phyloP scores from a whole-genome alignment of 2,329 filamentous ascomycete genomes.

The Ophiostoma sp. region DNA sequence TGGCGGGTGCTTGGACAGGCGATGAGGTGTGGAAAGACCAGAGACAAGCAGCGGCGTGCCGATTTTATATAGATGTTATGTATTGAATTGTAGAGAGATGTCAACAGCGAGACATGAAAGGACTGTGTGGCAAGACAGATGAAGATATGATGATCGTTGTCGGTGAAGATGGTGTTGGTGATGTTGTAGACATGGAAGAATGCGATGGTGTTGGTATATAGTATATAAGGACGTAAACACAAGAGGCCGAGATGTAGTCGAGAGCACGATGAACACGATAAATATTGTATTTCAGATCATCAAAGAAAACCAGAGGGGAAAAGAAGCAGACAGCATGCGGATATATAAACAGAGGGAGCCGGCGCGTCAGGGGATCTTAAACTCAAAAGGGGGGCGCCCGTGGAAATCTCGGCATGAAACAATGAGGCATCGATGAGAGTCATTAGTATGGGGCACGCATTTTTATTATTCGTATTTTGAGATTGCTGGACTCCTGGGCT shows the following conservation, averaged over 20 bases:
- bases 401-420: constrained; percentile 14
- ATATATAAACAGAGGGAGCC: constrained; percentile 1
- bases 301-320: neutral
- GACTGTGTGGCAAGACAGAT: no score
- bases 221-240: no score
- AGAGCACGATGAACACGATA: neutral
- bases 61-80: no score
- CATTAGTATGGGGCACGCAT: constrained; percentile 8
- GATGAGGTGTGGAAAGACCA: neutral
- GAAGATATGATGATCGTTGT: no score
- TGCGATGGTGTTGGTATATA: no score
- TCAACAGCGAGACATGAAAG: no score
- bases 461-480: neutral
- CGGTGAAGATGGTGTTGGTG: no score
- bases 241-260: no score
- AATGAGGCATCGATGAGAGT: neutral
- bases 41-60: no score
- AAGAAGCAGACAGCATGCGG: neutral
- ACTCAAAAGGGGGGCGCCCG: neutral
- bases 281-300: neutral
- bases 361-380: constrained; percentile 2
- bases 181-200: no score
- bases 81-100: no score
- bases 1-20: neutral
- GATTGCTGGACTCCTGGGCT: neutral